Evolutionary conservation across 2,329 filamentous ascomycete genomes (phyloP), one percentile per base, ranked within the genome.

Genomic region (Pseudogymnoascus sp.): DNA sequence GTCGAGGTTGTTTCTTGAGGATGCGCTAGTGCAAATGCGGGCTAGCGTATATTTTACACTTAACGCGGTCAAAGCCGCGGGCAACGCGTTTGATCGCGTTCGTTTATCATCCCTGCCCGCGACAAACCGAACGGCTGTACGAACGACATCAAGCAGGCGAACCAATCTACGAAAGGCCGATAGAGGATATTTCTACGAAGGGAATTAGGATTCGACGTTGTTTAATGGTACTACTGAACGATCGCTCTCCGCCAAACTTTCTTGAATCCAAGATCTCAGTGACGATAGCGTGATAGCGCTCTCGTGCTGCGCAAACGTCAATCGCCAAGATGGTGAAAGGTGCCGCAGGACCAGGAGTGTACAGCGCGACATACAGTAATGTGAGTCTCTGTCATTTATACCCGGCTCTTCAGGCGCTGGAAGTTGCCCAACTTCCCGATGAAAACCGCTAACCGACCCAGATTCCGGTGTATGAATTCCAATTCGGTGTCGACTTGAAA

Each of bases 391-490:
- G 2, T 60, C 36, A 50, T 63, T 33, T 53, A 53, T 53, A 33
- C 35, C 12, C 11, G 12, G n/a, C 39, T 18, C 47, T 36, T 18
- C n/a, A 59, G 59, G 59, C 36, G 61, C 8, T 59, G 39, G 62
- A 57, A 57, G 50, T 64, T 61, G 50, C 30, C 58, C 38, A 38
- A 25, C 60, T 25, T 60, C 63, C 41, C 61, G 58, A 61, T 64
- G 39, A 65, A 60, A 61, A 58, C 62, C 58, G 15, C 58, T 57
- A 37, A 58, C 35, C 62, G 61, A 38, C 57, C 7, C 70, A 97
- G 91, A 91, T 96, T 64, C 93, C 93, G 36, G 93, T 97, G 9
- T 97, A 94, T 73, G 94, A 97, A 72, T 94, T 85, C 75, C 91
- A 95, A 73, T 87, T 96, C 68, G 90, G 87, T 36, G 81, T 80